Evolutionary conservation across 1,139 yeast species (phyloP).

Genomic region (Candida frijolesensis): DNA sequence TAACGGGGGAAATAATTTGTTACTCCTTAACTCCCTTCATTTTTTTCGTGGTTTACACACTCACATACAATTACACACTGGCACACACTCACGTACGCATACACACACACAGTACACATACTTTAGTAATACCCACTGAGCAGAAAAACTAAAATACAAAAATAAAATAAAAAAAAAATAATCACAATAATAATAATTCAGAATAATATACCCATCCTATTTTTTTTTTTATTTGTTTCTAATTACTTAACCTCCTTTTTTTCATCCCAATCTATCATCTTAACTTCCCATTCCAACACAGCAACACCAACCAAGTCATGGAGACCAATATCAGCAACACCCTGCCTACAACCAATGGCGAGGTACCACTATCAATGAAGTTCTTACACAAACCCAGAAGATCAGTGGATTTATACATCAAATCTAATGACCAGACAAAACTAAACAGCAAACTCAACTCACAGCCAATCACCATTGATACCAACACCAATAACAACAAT

Average conservation of each 20-base stretch:
- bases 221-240: neutral
- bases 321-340: neutral
- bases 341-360: conserved; percentile 11
- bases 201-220: conserved; percentile 1
- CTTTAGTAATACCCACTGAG: no score
- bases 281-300: neutral
- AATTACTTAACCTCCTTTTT: neutral
- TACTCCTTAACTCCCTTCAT: neutral
- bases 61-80: neutral
- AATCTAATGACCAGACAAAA: conserved; percentile 38
- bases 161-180: neutral
- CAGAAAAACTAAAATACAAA: neutral
- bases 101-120: neutral
- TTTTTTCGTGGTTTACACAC: neutral
- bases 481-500: neutral
- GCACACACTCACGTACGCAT: neutral
- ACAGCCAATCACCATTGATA: conserved; percentile 11
- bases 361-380: conserved; percentile 37
- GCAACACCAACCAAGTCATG: neutral
- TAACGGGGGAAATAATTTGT: no score
- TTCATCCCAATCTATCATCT: neutral
- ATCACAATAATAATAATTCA: neutral
- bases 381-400: conserved; percentile 47
- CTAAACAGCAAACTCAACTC: conserved; percentile 32
- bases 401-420: conserved; percentile 31